Percentiles rank a stretch among this genome's conserved stretches.
Evolutionary conservation across 2,329 filamentous ascomycete species (phyloP).

Genomic region (Colletotrichum acutatum): DNA sequence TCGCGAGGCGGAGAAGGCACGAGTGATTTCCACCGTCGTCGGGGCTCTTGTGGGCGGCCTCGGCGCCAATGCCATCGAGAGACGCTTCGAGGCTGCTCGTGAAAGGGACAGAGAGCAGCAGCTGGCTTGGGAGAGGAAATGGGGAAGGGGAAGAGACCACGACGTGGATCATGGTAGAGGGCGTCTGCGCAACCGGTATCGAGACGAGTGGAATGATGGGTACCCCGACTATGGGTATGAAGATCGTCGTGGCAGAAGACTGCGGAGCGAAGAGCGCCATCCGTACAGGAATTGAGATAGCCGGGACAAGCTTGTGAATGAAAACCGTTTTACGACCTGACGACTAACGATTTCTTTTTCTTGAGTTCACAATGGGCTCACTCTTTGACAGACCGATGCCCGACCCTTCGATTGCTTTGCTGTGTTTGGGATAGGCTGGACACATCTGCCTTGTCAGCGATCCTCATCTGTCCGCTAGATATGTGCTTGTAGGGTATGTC

Average conservation of each 20-base stretch:
- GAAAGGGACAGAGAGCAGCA: slow-evolving; percentile 47
- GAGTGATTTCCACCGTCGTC: slow-evolving; percentile 60
- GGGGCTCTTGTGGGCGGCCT: slow-evolving; percentile 66
- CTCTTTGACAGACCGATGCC: not conserved
- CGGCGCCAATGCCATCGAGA: slow-evolving; percentile 62
- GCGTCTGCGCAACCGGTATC: slow-evolving; percentile 32
- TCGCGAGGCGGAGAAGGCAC: slow-evolving; percentile 44
- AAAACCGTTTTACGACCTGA: not conserved
- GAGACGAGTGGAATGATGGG: slow-evolving; percentile 42
- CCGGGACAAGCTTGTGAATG: too few relatives aligned
- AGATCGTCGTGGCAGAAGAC: slow-evolving; percentile 19
- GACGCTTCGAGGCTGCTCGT: slow-evolving; percentile 52
- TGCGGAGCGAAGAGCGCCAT: slow-evolving; percentile 29
- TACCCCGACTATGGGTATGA: slow-evolving; percentile 41
- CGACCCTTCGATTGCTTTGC: too few relatives aligned
- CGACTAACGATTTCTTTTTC: not conserved
- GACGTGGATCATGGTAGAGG: slow-evolving; percentile 35
- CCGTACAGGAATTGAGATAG: slow-evolving; percentile 17
- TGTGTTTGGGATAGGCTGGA: too few relatives aligned
- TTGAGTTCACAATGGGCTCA: too few relatives aligned
- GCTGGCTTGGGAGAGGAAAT: slow-evolving; percentile 47
- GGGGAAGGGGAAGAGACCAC: slow-evolving; percentile 39
- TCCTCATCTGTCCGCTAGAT: too few relatives aligned
- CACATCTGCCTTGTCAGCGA: too few relatives aligned
- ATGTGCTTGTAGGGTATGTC: too few relatives aligned